A percentile compares a stretch with the other conserved stretches of the same genome.
These are phyloP conservation scores for Malassezia obtusa DNA, from an alignment of 1,284 basidiomycete genomes.

Conservation along the genomic window DNA sequence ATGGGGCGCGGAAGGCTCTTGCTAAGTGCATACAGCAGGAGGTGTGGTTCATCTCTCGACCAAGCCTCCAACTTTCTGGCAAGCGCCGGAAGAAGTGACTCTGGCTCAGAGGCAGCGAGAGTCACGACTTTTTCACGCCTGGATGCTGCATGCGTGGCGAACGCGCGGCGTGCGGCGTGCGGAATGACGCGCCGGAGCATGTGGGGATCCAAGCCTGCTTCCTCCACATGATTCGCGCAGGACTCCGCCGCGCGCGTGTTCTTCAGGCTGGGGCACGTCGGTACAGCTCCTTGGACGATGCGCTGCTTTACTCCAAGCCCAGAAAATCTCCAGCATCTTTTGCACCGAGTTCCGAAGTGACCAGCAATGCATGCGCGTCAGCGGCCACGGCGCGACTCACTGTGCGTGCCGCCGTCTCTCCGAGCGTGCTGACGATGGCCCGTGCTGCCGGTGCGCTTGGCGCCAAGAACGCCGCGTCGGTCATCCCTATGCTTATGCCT, in stretches of 20 bases:
- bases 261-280: too few species aligned
- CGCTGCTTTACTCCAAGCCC: too few species aligned
- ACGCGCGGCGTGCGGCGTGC: background rate
- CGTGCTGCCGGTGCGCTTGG: constrained; percentile 2
- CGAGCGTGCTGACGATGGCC: background rate
- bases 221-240: too few species aligned
- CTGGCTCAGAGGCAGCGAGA: background rate
- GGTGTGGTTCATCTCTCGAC: background rate
- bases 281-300: too few species aligned
- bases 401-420: too few species aligned
- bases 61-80: background rate
- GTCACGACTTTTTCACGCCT: background rate
- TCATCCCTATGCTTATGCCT: background rate
- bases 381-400: too few species aligned
- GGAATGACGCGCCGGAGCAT: too few species aligned
- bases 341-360: too few species aligned
- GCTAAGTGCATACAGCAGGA: constrained; percentile 28
- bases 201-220: too few species aligned
- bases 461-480: background rate
- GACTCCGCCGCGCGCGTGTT: too few species aligned
- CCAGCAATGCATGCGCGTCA: too few species aligned
- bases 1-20: constrained; percentile 27
- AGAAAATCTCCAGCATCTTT: too few species aligned
- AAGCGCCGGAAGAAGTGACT: background rate
- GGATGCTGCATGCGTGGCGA: background rate